Evolutionary conservation across 495 filamentous ascomycete species (phyloP), one percentile per base, ranked within the genome.

Genomic region (Xylaria curta): DNA sequence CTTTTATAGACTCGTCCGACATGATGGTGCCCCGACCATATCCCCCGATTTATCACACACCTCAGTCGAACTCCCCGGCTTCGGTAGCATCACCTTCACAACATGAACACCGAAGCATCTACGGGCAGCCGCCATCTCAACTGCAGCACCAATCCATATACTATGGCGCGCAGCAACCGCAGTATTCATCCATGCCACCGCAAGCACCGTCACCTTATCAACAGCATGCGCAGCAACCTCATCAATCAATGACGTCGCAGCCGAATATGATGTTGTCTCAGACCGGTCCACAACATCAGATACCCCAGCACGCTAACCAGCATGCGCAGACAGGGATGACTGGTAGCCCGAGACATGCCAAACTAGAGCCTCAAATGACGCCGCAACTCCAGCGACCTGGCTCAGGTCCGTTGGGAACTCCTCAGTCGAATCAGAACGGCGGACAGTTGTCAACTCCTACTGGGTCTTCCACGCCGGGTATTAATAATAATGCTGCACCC

Each of bases 51-150:
- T 97, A 99, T 77, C 94, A 97, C 78, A 97, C 95, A 3, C 94
- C 95, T 19, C 94, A 97, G 83, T 97, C 94, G 33, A 97, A 94
- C 81, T 97, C 96, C 28, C 96, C 96, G 46, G 93, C 93, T n/a
- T 97, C 96, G 69, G 94, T 98, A 72, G 92, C 95, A 67, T 98
- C 96, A 21, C 91, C 93, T 6, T 94, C 95, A 60, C 87, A 88
- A 28, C 94, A 97, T 76, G 96, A 99, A 72, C 93, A 95, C 84
- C 87, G 96, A 72, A 89, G 87, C 73, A 86, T 98, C 73, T 98
- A 97, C 80, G 90, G 88, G 19, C 93, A 94, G 73, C 92, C 93
- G 46, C 83, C 92, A 0, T 90, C 92, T 73, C 92, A 93, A 83
- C 83, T 93, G 72, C 89, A 89, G 60, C 90, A 93, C 69, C 95